phyloP scores from a whole-genome alignment of 805 yeast genomes.

The Metschnikowia proteae region DNA sequence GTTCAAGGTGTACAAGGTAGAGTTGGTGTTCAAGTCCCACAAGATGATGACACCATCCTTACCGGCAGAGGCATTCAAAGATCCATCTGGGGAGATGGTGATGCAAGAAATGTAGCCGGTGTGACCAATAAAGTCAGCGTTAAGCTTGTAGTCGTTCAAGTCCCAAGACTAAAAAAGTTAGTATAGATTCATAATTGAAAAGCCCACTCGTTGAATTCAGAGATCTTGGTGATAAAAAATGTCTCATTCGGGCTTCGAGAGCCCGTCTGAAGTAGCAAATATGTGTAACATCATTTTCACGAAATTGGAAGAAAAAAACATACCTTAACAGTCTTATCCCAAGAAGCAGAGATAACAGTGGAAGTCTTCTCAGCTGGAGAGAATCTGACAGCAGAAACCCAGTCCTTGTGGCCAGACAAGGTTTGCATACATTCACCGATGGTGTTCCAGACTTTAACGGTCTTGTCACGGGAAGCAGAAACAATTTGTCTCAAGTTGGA shows the following conservation, averaged over 20 bases:
- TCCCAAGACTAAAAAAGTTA: conserved; percentile 86
- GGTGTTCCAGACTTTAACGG: conserved; percentile 99
- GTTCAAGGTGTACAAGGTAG: conserved; percentile 85
- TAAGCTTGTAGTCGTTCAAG: conserved; percentile 73
- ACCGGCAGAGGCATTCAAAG: conserved; percentile 99
- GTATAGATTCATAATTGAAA: conserved; percentile 27
- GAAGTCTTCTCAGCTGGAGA: conserved; percentile 76
- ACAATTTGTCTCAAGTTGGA: conserved; percentile 96
- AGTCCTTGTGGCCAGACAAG: conserved; percentile 94
- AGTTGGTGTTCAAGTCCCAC: conserved; percentile 90
- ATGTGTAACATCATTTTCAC: conserved; percentile 59
- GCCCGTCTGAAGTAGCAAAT: conserved; percentile 99
- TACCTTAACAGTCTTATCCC: conserved; percentile 99
- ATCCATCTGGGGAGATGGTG: conserved; percentile 99
- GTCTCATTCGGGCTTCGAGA: conserved; percentile 85
- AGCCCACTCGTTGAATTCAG: conserved; percentile 53
- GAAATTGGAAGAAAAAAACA: conserved; percentile 40
- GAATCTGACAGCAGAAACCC: conserved; percentile 98
- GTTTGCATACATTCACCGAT: conserved; percentile 95
- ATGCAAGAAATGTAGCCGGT: conserved; percentile 96
- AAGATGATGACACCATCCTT: conserved; percentile 98
- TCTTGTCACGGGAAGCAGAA: conserved; percentile 98
- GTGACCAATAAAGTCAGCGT: conserved; percentile 98
- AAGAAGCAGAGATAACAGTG: conserved; percentile 93
- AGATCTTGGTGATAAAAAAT: conserved; percentile 94